These are phyloP conservation scores for Fusarium papillatum DNA, from an alignment of 2,329 filamentous ascomycete genomes.

Conservation along the genomic window DNA sequence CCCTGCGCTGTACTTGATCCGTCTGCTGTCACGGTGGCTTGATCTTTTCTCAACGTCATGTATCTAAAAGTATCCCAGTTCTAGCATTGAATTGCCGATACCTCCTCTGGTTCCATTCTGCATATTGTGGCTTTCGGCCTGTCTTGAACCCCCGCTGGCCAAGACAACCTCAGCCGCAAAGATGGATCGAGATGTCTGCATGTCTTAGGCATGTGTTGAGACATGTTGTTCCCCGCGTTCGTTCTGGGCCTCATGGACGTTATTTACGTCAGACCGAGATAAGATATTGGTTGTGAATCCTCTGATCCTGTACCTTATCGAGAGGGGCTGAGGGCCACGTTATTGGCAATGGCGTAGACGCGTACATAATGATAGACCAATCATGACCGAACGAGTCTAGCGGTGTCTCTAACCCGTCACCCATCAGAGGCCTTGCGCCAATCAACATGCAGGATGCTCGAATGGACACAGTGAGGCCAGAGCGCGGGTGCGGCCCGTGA, in stretches of 20 bases:
- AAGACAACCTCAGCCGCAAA: neutral
- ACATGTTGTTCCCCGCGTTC: neutral
- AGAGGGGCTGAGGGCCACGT: neutral
- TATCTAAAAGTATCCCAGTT: conserved; percentile 6
- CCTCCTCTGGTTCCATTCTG: neutral
- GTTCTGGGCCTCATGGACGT: neutral
- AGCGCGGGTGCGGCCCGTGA: conserved; percentile 19
- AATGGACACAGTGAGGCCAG: neutral
- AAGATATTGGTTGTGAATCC: neutral
- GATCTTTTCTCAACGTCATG: conserved; percentile 2
- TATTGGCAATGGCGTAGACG: neutral
- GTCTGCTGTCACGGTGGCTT: too few relatives aligned
- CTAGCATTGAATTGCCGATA: neutral
- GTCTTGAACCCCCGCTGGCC: neutral
- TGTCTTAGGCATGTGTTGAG: neutral
- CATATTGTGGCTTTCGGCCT: neutral
- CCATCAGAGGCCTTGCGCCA: neutral
- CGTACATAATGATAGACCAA: neutral
- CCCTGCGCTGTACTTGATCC: neutral
- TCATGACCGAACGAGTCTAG: neutral
- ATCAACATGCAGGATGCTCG: neutral
- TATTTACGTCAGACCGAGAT: neutral
- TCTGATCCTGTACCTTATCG: too few relatives aligned
- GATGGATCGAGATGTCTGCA: neutral
- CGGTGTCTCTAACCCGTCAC: neutral